phyloP scores from a whole-genome alignment of 768 basidiomycete genomes.

The Mycena sanguinolenta region DNA sequence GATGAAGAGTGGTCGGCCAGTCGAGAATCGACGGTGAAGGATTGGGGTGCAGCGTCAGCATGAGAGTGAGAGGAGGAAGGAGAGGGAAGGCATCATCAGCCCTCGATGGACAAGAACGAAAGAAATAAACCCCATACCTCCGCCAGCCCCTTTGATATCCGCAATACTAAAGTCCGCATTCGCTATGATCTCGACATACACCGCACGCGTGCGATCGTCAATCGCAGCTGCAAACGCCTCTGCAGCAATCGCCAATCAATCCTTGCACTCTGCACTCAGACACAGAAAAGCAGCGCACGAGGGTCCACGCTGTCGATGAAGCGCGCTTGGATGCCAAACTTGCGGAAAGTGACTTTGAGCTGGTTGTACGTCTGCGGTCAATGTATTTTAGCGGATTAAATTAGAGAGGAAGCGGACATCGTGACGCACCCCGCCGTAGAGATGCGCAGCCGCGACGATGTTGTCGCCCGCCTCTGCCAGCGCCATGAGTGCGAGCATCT shows the following conservation, averaged over 20 bases:
- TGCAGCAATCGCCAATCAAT: not conserved
- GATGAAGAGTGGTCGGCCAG: no score
- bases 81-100: no score
- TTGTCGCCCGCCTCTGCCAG: constrained; percentile 63
- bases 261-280: no score
- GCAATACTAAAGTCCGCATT: constrained; percentile 67
- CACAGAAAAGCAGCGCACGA: constrained; percentile 35
- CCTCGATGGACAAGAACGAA: not conserved
- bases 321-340: constrained; percentile 56
- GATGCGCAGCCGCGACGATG: constrained; percentile 62
- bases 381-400: no score
- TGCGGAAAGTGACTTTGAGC: constrained; percentile 63
- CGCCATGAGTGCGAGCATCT: constrained; percentile 65
- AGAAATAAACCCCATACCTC: constrained; percentile 49
- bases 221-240: constrained; percentile 57
- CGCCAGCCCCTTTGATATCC: constrained; percentile 61
- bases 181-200: constrained; percentile 69
- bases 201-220: constrained; percentile 68
- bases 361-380: constrained; percentile 58
- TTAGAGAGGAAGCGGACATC: constrained; percentile 37
- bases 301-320: constrained; percentile 49
- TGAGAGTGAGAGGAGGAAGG: no score
- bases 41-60: no score
- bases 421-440: constrained; percentile 58
- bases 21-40: no score